Evolutionary conservation across 2,329 filamentous ascomycete species (phyloP).

Genomic region (Davidsoniella eucalypti): DNA sequence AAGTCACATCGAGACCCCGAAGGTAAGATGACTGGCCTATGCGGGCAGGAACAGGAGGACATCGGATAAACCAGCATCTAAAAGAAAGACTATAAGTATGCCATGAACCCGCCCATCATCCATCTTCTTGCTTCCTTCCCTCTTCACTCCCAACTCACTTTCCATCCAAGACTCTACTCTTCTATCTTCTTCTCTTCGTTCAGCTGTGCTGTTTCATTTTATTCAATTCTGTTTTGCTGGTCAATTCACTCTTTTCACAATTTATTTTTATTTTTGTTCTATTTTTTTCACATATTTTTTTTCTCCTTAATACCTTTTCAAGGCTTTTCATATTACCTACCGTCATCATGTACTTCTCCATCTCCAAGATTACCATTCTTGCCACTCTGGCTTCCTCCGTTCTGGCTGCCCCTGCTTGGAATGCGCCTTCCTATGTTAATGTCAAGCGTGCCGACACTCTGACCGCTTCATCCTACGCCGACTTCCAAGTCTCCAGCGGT

Average conservation of each 20-base stretch:
- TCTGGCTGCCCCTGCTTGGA: conserved; percentile 22
- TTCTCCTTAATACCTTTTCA: not conserved
- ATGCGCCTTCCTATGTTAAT: conserved; percentile 15
- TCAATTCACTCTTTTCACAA: conserved; percentile 7
- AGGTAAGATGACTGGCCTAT: no score
- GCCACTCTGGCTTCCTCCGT: conserved; percentile 22
- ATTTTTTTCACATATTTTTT: not conserved
- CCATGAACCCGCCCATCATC: not conserved
- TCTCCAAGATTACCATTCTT: conserved; percentile 22
- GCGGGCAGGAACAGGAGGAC: no score
- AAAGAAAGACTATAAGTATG: not conserved
- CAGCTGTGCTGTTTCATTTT: conserved; percentile 12
- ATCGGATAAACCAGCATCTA: no score
- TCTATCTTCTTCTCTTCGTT: conserved; percentile 4
- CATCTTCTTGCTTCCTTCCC: conserved; percentile 2
- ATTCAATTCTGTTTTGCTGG: conserved; percentile 10
- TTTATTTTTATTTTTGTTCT: not conserved
- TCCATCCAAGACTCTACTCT: conserved; percentile 5
- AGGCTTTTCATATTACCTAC: not conserved
- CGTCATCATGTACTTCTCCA: conserved; percentile 22
- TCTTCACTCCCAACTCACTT: conserved; percentile 10
- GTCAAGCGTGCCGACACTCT: conserved; percentile 17
- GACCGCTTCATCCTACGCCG: conserved; percentile 18
- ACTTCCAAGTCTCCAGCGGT: conserved; percentile 35
- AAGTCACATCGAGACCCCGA: no score